Evolutionary conservation across 2,329 filamentous ascomycete species (phyloP), one percentile per base, ranked within the genome.

Genomic region (Rutstroemia sp.): DNA sequence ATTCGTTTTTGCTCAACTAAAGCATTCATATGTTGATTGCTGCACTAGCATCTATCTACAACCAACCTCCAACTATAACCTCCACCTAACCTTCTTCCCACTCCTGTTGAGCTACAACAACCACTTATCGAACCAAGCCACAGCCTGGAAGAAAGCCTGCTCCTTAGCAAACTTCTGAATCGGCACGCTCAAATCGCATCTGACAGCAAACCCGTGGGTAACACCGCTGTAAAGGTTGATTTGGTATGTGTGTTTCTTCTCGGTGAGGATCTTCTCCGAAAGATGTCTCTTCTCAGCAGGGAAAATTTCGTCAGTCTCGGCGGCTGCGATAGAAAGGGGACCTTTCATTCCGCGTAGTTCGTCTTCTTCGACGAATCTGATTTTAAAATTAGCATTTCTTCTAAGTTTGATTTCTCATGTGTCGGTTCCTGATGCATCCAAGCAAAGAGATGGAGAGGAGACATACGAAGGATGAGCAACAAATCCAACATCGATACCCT

Each of bases 101-200:
- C 8, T 10, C 27, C 9, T 30, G 8, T 8, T 30, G 27, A 62
- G 54, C 63, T 62, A 68, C 40, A 64, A 30, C 59, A 87, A 69
- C 69, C 79, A 76, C 70, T 83, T 75, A 63, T 88, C 79, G 63
- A 95, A 91, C 89, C 89, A 95, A 52, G 76, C 70, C 51, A 91
- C 76, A 38, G 88, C 88, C 76, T 94, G 89, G 61, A 78, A 66
- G 69, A 94, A 94, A 5, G 89, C 89, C 72, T 87, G 82, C 73
- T 95, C 88, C 78, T 89, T 92, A 39, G 87, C 85, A 65, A 80
- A 92, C 69, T 79, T 83, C 66, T 80, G 70, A 47, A 74, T 61
- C 69, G 77, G 78, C 60, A 83, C 77, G 59, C 66, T 77, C 34
- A 78, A 58, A 67, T 94, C 87, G 47, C 65, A 56, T 55, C 88